These are phyloP conservation scores for Phytophthora europaea DNA, from an alignment of 352 stramenopile species.

Conservation along the genomic window DNA sequence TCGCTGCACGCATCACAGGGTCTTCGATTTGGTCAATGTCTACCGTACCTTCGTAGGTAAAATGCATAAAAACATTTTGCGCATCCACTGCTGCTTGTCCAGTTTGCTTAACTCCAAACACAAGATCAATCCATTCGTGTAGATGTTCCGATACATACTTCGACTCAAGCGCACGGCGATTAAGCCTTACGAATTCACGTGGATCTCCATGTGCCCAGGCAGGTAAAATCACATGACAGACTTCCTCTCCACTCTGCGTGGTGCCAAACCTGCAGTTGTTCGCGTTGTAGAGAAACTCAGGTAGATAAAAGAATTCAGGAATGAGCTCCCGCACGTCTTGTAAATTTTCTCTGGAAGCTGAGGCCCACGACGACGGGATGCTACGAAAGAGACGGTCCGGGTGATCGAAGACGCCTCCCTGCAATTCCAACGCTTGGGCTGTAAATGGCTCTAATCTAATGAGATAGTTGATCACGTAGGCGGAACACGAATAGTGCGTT, in stretches of 20 bases:
- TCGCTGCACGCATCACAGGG: constrained; percentile 92
- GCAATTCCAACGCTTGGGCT: constrained; percentile 66
- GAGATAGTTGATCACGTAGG: constrained; percentile 98
- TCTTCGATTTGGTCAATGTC: constrained; percentile 89
- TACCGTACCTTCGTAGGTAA: constrained; percentile 86
- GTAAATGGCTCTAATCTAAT: constrained; percentile 94
- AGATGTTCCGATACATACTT: constrained; percentile 97
- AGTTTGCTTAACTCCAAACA: constrained; percentile 97
- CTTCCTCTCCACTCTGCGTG: constrained; percentile 85
- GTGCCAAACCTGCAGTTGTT: constrained; percentile 78
- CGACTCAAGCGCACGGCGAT: constrained; percentile 96
- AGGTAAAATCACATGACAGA: constrained; percentile 94
- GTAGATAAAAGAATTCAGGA: constrained; percentile 84
- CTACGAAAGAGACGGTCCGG: constrained; percentile 97
- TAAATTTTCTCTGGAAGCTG: constrained; percentile 93
- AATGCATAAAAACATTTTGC: constrained; percentile 94
- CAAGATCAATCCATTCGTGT: constrained; percentile 98
- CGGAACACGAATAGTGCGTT: constrained; percentile 97
- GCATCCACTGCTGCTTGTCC: constrained; percentile 92
- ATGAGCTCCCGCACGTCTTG: constrained; percentile 89
- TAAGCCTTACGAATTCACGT: constrained; percentile 96
- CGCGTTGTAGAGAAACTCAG: constrained; percentile 84
- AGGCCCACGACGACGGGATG: constrained; percentile 95
- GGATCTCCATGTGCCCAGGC: constrained; percentile 95
- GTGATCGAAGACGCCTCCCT: constrained; percentile 93